These are phyloP conservation scores for Melaleuca alternifolia DNA, from an alignment of 345 rosid genomes.

Conservation along the genomic window DNA sequence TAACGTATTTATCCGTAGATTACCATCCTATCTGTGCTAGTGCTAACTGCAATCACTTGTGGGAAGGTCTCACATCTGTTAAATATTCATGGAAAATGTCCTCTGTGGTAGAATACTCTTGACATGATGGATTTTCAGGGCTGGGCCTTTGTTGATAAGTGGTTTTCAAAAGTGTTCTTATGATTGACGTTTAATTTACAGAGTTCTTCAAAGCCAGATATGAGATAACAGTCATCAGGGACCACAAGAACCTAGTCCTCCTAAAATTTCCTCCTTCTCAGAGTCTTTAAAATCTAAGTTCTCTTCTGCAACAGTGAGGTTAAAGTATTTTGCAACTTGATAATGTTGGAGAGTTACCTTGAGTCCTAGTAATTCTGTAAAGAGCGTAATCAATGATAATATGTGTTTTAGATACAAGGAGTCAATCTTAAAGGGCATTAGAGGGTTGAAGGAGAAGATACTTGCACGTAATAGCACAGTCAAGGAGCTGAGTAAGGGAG, in stretches of 20 bases:
- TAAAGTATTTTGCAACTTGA: too few species aligned
- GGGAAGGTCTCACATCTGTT: neutral
- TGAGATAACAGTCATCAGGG: too few species aligned
- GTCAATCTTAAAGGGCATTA: constrained; percentile 66
- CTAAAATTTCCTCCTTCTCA: too few species aligned
- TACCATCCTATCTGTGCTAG: neutral
- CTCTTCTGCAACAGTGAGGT: too few species aligned
- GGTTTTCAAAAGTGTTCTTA: too few species aligned
- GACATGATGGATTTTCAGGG: neutral
- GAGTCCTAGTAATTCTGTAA: neutral
- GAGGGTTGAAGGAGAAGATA: constrained; percentile 83
- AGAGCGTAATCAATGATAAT: neutral
- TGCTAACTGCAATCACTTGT: neutral
- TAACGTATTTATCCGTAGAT: neutral
- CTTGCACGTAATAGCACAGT: constrained; percentile 63
- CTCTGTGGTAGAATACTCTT: neutral
- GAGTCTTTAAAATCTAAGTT: too few species aligned
- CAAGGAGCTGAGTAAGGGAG: constrained; percentile 85
- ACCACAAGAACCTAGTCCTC: too few species aligned
- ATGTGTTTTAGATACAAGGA: constrained; percentile 60
- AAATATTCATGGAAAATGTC: neutral
- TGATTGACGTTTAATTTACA: too few species aligned
- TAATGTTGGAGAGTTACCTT: too few species aligned
- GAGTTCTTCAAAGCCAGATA: too few species aligned
- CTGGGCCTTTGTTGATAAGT: too few species aligned